Base-by-base conservation (phyloP, 148 eudicot species). In the Amaranthus cruentus region DNA sequence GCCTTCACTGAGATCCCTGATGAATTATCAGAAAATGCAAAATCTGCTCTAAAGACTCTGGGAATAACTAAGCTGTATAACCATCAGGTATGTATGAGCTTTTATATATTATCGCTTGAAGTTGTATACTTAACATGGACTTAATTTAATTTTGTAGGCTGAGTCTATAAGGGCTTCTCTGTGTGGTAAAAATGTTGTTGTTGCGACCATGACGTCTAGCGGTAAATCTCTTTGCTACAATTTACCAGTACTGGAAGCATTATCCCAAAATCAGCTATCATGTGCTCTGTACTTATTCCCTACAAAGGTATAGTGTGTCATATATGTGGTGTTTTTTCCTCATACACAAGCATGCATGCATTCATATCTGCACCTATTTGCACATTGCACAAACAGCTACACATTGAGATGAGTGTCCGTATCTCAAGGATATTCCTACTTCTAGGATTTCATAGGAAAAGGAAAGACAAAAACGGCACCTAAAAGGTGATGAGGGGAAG, bases 201-300 rank as follows among this genome's bases (percentile, higher is more conserved):
- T 95, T 51, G 88, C 99, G 64, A 95, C 99, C 76, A 83, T 87
- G 90, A 92, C 97, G 80, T 95, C 99, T 66, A 95, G 99, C 78
- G 99, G 99, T 79, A 95, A 95, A 83, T 95, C 99, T 80, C 99
- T 95, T 79, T 95, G 99, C 84, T 95, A 95, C 78, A 95, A 95
- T 81, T 46, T 95, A 62, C 99, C 99, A 73, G 97, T 95, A 67
- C 73, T 95, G 55, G 96, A 95, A 88, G 82, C 75, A 73, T 76
- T 95, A 64, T 83, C 84, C 47, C 89, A 90, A 65, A 75, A 92
- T 84, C 65, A 76, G 63, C 81, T 70, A 65, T 91, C 97, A 56
- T 95, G 94, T 90, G 89, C 97, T 78, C 69, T 95, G 47, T 95
- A 91, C 84, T 78, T 95, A 72, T 95, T 91, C 77, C 99, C 99